Evolutionary conservation across 768 basidiomycete genomes (phyloP).

Genomic region (Boletus rufocinnamomeus): DNA sequence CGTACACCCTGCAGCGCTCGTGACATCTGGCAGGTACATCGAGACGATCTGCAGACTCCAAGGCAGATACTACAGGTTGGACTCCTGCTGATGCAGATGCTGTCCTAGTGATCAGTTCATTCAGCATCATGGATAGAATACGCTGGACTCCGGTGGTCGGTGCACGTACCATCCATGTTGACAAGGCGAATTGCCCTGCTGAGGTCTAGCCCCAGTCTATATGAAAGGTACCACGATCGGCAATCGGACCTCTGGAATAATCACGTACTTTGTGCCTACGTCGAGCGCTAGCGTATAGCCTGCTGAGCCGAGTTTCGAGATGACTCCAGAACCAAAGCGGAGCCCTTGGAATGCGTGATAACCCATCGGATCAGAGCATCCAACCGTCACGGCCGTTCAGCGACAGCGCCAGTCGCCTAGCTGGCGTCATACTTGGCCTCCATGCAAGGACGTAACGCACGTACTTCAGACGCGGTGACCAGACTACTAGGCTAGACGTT

Average conservation of each 20-base stretch:
- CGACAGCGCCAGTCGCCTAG: neutral
- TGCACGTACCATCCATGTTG: neutral
- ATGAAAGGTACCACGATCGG: neutral
- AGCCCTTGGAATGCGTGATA: neutral
- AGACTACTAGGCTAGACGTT: neutral
- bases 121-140: neutral
- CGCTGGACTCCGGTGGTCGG: neutral
- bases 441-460: neutral
- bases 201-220: neutral
- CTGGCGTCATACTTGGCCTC: neutral
- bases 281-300: neutral
- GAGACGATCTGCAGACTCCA: neutral
- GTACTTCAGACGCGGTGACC: too few species aligned
- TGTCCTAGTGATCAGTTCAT: neutral
- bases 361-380: neutral
- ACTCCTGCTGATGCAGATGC: neutral
- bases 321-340: neutral
- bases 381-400: neutral
- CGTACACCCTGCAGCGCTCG: neutral
- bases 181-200: too few species aligned
- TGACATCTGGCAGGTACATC: neutral
- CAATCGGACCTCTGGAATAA: neutral
- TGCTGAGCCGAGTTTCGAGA: neutral
- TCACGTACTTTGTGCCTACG: conserved; percentile 10
- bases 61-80: neutral